These are phyloP conservation scores for Microstegium vimineum DNA, from an alignment of 176 grass and related monocot genomes.

Conservation along the genomic window DNA sequence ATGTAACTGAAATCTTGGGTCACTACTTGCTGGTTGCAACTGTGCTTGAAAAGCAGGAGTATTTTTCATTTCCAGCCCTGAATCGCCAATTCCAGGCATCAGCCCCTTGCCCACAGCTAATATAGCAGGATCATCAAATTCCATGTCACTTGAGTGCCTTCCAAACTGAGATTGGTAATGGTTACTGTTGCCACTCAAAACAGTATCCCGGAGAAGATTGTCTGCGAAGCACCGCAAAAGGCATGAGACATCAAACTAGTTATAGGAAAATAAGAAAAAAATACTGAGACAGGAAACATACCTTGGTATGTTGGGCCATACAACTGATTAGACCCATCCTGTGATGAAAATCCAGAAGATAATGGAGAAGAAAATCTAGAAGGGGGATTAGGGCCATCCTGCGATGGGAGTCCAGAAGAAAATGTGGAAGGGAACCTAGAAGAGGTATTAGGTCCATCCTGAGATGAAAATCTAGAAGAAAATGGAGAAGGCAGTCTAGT, in stretches of 20 bases:
- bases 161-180: conserved; percentile 51
- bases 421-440: conserved; percentile 18
- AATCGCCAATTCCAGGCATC: conserved; percentile 64
- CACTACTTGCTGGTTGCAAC: conserved; percentile 51
- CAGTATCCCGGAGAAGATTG: conserved; percentile 35
- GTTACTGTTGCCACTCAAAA: conserved; percentile 39
- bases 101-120: conserved; percentile 84
- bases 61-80: conserved; percentile 54
- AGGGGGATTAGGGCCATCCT: conserved; percentile 37
- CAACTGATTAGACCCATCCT: conserved; percentile 37
- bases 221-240: conserved; percentile 41
- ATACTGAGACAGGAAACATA: conserved; percentile 23
- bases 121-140: conserved; percentile 95
- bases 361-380: conserved; percentile 40
- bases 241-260: conserved; percentile 14
- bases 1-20: conserved; percentile 68
- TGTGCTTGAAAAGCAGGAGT: conserved; percentile 41
- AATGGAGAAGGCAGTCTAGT: conserved; percentile 27
- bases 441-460: conserved; percentile 17
- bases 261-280: not conserved
- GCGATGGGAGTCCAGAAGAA: conserved; percentile 49
- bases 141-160: conserved; percentile 61
- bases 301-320: conserved; percentile 47
- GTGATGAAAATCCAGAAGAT: conserved; percentile 37
- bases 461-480: conserved; percentile 36